Evolutionary conservation across 371 early-diverging fungal species (phyloP), one percentile per base, ranked within the genome.

Genomic region (Funneliformis caledonium): DNA sequence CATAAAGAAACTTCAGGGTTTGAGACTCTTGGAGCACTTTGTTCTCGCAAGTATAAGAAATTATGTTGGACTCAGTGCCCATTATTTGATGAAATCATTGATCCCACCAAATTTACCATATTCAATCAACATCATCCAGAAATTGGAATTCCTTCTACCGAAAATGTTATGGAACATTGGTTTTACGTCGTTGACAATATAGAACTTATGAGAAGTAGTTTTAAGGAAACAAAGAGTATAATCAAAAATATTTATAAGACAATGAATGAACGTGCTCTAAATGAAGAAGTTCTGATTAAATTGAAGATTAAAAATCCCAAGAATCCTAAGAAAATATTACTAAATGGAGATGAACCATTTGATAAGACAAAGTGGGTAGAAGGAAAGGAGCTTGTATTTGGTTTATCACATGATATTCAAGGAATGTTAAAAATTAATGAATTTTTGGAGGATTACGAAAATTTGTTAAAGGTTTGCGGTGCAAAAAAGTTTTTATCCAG

Each of bases 341-440:
- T 70, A 37, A 70, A 70, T 70, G 70, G 70, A 16, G 22, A 47
- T 4, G 48, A 70, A 22, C 70, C 70, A 4, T 70, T 70, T 47
- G 37, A 33, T 37, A 10, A 43, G 19, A n/a, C 45, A 47, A 19
- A 48, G 22, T 70, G 70, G 70, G 48, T 47, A 37, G 31, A 31
- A 43, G 56, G 61, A 19, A n/a, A 33, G 33, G 19, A 75, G 19
- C 45, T 75, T 33, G 61, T 60, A 61, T 75, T 75, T 19, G 60
- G 37, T 42, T 19, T 43, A 16, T 16, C 10, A 14, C 60, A 60
- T 37, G 45, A 60, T 16, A 43, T 60, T 59, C n/a, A 37, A 6
- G 26, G n/a, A 22, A 37, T 67, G 16, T 42, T 37, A 37, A 67
- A 67, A 43, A 37, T 67, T 67, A 1, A 67, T 42, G 4, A 42